These are phyloP conservation scores for Testicularia cyperi DNA, from an alignment of 1,284 basidiomycete species.

Conservation along the genomic window DNA sequence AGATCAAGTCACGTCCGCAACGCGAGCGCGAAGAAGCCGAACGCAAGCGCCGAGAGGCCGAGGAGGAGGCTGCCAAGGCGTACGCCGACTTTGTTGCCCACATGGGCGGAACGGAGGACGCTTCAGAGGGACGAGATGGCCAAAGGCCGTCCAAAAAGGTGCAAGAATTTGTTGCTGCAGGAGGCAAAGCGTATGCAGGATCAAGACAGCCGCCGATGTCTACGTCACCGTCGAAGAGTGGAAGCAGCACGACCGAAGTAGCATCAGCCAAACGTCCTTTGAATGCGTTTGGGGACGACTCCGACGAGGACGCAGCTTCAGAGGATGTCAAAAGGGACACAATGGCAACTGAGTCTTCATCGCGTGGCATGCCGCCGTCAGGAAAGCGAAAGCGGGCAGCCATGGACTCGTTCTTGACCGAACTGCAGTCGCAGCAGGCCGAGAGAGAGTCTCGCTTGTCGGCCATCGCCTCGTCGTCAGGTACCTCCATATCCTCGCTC, in stretches of 20 bases:
- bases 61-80: conserved; percentile 38
- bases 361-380: conserved; percentile 15
- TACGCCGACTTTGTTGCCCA: conserved; percentile 49
- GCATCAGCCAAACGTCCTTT: conserved; percentile 5
- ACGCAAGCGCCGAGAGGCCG: conserved; percentile 36
- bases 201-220: not conserved
- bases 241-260: not conserved
- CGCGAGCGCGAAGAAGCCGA: conserved; percentile 48
- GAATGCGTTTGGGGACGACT: conserved; percentile 28
- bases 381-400: conserved; percentile 30
- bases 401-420: conserved; percentile 42
- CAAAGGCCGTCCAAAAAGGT: no score
- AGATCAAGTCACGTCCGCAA: conserved; percentile 40
- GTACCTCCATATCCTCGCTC: conserved; percentile 24
- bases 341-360: not conserved
- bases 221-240: not conserved
- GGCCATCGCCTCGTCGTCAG: conserved; percentile 10
- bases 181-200: conserved; percentile 28
- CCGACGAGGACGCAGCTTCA: conserved; percentile 4
- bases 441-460: conserved; percentile 76
- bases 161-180: conserved; percentile 47
- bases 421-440: conserved; percentile 70
- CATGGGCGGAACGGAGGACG: conserved; percentile 22
- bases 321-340: not conserved
- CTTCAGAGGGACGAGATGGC: not conserved